A percentile compares a stretch with the other conserved stretches of the same genome.
phyloP scores from a whole-genome alignment of 345 rosid species.

The Hypericum perforatum region DNA sequence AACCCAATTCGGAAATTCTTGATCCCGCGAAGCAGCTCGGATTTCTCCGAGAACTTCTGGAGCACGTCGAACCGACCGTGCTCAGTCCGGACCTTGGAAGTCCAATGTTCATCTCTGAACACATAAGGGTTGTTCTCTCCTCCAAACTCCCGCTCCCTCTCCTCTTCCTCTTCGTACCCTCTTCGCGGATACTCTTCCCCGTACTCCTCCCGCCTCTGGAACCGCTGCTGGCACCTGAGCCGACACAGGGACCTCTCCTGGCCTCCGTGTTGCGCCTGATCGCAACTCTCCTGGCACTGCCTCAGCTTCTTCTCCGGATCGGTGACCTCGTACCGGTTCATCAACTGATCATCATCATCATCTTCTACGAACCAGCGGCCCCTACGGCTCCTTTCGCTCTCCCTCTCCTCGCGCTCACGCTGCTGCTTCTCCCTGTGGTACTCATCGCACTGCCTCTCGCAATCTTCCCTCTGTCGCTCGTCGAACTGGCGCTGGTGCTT shows the following conservation, averaged over 20 bases:
- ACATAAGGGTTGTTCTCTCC: constrained; percentile 17
- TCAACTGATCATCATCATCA: neutral
- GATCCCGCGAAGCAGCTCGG: constrained; percentile 13
- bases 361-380: neutral
- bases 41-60: constrained; percentile 11
- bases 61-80: constrained; percentile 13
- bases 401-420: neutral
- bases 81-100: neutral
- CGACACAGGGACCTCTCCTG: constrained; percentile 19
- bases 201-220: neutral
- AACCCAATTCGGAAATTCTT: constrained; percentile 8
- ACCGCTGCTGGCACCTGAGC: constrained; percentile 17
- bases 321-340: constrained; percentile 3
- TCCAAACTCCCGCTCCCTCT: neutral
- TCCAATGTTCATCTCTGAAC: constrained; percentile 10
- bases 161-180: neutral
- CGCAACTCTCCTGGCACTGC: constrained; percentile 29
- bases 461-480: constrained; percentile 17
- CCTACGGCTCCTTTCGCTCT: neutral
- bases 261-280: neutral
- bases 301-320: constrained; percentile 15
- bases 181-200: neutral
- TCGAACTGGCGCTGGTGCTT: constrained; percentile 20
- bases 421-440: constrained; percentile 19
- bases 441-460: constrained; percentile 25